Percentiles rank a stretch among this genome's conserved stretches.
Evolutionary conservation across 805 yeast genomes (phyloP).

Genomic region (Candida morakotiae): DNA sequence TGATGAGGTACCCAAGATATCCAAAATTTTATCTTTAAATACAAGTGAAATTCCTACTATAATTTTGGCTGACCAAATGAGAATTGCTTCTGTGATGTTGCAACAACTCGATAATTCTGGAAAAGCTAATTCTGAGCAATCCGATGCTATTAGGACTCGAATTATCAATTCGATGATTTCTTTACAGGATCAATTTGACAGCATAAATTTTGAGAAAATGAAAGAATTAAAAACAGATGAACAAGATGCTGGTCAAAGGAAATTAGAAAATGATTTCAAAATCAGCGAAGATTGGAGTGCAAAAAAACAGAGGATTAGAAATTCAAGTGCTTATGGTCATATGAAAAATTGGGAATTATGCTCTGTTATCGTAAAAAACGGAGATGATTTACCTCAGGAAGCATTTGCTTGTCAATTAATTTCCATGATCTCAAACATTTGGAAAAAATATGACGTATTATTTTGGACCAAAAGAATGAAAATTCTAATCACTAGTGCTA

Average conservation of each 20-base stretch:
- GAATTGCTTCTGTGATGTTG: constrained; percentile 93
- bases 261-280: constrained; percentile 87
- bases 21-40: not conserved
- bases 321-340: constrained; percentile 78
- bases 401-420: constrained; percentile 96
- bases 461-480: constrained; percentile 95
- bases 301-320: constrained; percentile 76
- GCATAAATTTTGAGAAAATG: constrained; percentile 28
- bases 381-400: constrained; percentile 93
- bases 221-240: constrained; percentile 61
- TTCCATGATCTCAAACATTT: constrained; percentile 77
- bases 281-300: constrained; percentile 92
- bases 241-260: constrained; percentile 69
- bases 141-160: constrained; percentile 20
- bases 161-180: constrained; percentile 17
- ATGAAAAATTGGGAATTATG: constrained; percentile 90
- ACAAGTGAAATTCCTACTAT: constrained; percentile 25
- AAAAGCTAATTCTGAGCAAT: constrained; percentile 44
- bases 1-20: not conserved
- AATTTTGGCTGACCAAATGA: constrained; percentile 74
- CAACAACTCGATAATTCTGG: constrained; percentile 81
- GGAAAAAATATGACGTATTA: constrained; percentile 66
- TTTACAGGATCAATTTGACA: constrained; percentile 39
- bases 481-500: constrained; percentile 84
- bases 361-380: constrained; percentile 94